A percentile compares a stretch with the other conserved stretches of the same genome.
phyloP scores from a whole-genome alignment of 371 early-diverging fungal genomes.

The Conidiobolus incongruus region DNA sequence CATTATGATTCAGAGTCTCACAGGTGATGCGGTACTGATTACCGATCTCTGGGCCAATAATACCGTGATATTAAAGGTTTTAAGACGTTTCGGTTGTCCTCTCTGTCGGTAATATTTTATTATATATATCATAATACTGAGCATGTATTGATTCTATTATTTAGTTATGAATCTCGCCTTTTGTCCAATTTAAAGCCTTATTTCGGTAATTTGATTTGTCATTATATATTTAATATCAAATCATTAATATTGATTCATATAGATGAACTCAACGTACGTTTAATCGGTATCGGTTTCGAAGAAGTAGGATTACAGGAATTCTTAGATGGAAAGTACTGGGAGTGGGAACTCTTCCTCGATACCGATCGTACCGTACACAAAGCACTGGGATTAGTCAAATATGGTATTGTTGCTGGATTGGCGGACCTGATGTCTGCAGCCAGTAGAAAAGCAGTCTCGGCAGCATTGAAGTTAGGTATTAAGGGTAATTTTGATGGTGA shows the following conservation, averaged over 20 bases:
- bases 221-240: no score
- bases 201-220: not conserved
- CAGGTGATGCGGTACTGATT: conserved; percentile 1
- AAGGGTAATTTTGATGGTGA: conserved; percentile 1
- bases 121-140: no score
- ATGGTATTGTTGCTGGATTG: not conserved
- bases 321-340: conserved; percentile 5
- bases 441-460: not conserved
- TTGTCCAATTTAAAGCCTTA: not conserved
- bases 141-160: no score
- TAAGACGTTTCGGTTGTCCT: conserved; percentile 4
- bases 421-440: conserved; percentile 2
- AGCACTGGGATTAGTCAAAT: conserved; percentile 1
- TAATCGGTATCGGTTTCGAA: conserved; percentile 5
- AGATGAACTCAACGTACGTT: conserved; percentile 1
- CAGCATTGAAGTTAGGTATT: not conserved
- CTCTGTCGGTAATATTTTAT: not conserved
- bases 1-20: conserved; percentile 1
- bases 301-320: conserved; percentile 5
- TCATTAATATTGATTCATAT: no score
- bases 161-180: not conserved
- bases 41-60: conserved; percentile 1
- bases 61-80: conserved; percentile 4
- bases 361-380: conserved; percentile 4
- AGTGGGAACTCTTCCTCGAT: conserved; percentile 4